Base-by-base conservation (phyloP, 1,139 yeast genomes). In the Saccharomyces hybrid region DNA sequence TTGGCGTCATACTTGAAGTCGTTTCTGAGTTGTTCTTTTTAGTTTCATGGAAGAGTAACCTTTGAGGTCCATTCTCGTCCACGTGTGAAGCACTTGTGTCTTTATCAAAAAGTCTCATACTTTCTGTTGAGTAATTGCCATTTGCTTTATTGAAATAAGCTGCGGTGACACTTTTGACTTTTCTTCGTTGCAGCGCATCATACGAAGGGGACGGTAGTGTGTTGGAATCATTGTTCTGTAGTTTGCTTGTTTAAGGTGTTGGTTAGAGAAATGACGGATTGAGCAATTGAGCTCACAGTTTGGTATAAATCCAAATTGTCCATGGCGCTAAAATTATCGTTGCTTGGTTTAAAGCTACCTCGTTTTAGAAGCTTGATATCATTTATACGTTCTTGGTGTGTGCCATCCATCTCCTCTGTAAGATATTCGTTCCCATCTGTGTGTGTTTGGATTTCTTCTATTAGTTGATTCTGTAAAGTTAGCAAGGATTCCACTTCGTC, bases 401-500 rank as follows among this genome's bases (percentile, higher is more conserved):
- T 21, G 9, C n/a, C 21, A 14, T 29, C 24, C 12, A 3, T 41
- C 11, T 49, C 48, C 12, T 38, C 19, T n/a, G 14, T 21, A 11
- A 19, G 8, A n/a, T 11, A 2, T 7, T 50, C 42, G 4, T 38
- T 42, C 28, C 48, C 41, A n/a, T 44, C 46, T 12, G 55, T 47
- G 31, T 58, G 51, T 19, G 57, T 56, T 38, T 38, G 44, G 28
- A 67, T 59, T 51, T 67, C 64, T 21, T 60, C 59, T 29, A 71
- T 46, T 7, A 73, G 57, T 24, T 69, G 67, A 55, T 71, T 72
- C 56, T 73, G 74, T 54, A 71, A 64, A 11, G 70, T 62, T 2
- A 72, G 61, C 31, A 75, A 57, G 53, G 66, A 71, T 55, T 77
- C 79, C 21, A 88, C 79, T 67, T 89, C 96, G 61, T 86, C 88